Evolutionary conservation across 805 yeast species (phyloP).

Genomic region (Schizosaccharomyces japonicus): DNA sequence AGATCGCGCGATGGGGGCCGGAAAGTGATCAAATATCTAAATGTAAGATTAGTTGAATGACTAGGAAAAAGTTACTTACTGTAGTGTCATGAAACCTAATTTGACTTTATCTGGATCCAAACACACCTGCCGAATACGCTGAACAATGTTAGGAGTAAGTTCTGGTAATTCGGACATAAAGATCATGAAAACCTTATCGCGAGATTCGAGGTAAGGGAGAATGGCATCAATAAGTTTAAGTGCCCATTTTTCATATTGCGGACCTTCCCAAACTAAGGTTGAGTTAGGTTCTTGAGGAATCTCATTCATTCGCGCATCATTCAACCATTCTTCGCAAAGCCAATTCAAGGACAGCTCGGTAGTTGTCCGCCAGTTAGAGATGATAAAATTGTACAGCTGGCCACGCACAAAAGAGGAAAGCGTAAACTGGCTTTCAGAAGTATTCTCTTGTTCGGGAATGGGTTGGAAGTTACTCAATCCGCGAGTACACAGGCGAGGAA

Average conservation of each 20-base stretch:
- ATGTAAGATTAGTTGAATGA: background rate
- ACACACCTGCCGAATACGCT: constrained; percentile 47
- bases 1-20: constrained; percentile 55
- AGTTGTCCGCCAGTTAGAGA: constrained; percentile 45
- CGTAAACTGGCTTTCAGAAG: constrained; percentile 12
- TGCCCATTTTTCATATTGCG: constrained; percentile 45
- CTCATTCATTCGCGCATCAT: constrained; percentile 25
- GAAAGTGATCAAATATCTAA: constrained; percentile 45
- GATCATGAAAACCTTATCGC: constrained; percentile 61
- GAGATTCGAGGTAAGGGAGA: constrained; percentile 61
- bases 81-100: constrained; percentile 62
- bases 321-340: constrained; percentile 88
- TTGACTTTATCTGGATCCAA: constrained; percentile 62
- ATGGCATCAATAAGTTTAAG: constrained; percentile 48
- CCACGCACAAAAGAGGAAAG: constrained; percentile 41
- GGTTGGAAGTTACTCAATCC: constrained; percentile 25
- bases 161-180: constrained; percentile 71
- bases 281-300: constrained; percentile 9
- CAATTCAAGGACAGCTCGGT: constrained; percentile 65
- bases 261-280: constrained; percentile 15
- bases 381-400: constrained; percentile 46
- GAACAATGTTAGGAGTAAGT: constrained; percentile 36
- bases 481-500: constrained; percentile 60
- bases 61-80: constrained; percentile 17
- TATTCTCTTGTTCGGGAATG: constrained; percentile 3